Base-by-base conservation (phyloP, 1,284 basidiomycete species). In the Mycosarcoma mackinlayi region DNA sequence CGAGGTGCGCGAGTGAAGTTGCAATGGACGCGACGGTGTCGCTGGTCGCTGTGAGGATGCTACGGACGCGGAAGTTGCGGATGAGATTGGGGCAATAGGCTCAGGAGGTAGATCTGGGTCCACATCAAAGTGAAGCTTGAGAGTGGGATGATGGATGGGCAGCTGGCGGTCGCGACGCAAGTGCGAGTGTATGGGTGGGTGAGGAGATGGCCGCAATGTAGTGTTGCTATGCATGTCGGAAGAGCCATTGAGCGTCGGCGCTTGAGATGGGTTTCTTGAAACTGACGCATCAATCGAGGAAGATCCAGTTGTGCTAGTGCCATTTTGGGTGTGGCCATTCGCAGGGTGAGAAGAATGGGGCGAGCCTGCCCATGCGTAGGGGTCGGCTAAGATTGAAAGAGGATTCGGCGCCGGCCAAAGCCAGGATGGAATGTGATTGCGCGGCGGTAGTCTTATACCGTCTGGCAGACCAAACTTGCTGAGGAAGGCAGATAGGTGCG, bases 381-480 rank as follows among this genome's bases (percentile, higher is more conserved):
- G 49, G 31, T 69, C 62, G 33, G 63, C 59, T 13, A 72, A 46
- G 9, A 70, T 27, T 3, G 50, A 55, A 11, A 72, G 57, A 8
- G 60, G 60, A 34, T 60, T 56, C 1, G 70, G 73, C 18, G 61
- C 31, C 5, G 73, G 76, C 77, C 76, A 77, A 14, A 77, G 51
- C 76, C 76, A 78, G 14, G 56, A 46, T 1, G 75, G 75, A 16
- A 78, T 68, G 28, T 69, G 69, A 33, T 69, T 66, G 38, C 73
- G 67, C 10, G 65, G 68, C 4, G 74, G 75, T 1, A 78, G 58
- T 2, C 64, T 66, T 11, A 78, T 65, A 23, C 75, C 77, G 46
- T 79, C 77, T 6, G 76, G 75, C 40, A 77, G 69, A 11, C 76
- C 77, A 34, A 75, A 78, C 51, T 78, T 78, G 55, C 52, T 64